These are phyloP conservation scores for Candida pini DNA, from an alignment of 805 yeast genomes.

Conservation along the genomic window DNA sequence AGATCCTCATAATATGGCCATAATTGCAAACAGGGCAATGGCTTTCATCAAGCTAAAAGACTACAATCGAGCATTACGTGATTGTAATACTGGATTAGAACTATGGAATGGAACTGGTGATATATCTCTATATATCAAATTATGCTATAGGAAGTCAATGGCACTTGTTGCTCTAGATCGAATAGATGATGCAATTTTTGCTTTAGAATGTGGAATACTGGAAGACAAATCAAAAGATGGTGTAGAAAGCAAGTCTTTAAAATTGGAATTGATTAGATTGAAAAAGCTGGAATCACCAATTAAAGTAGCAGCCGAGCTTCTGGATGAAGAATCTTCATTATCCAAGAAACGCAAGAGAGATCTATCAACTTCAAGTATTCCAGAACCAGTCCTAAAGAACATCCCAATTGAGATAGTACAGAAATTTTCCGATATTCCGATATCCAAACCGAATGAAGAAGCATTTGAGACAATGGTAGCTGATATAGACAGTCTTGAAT, in stretches of 20 bases:
- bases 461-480: no score
- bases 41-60: conserved; percentile 48
- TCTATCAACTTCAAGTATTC: no score
- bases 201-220: conserved; percentile 27
- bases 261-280: not conserved
- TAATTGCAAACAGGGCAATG: conserved; percentile 66
- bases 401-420: no score
- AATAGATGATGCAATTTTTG: conserved; percentile 23
- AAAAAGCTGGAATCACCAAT: conserved; percentile 5
- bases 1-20: conserved; percentile 46
- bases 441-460: no score
- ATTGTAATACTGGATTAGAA: conserved; percentile 45
- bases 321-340: no score
- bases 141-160: conserved; percentile 45
- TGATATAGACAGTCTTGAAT: no score
- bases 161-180: conserved; percentile 31
- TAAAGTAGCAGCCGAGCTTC: conserved; percentile 16
- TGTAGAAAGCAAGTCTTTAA: not conserved
- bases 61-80: conserved; percentile 43
- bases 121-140: conserved; percentile 37
- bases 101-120: conserved; percentile 10
- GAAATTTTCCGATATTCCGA: no score
- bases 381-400: no score
- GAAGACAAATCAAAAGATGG: not conserved
- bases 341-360: no score